Percentiles rank a stretch among this genome's conserved stretches.
Evolutionary conservation across 768 basidiomycete species (phyloP).

Genomic region (Auricularia sp.): DNA sequence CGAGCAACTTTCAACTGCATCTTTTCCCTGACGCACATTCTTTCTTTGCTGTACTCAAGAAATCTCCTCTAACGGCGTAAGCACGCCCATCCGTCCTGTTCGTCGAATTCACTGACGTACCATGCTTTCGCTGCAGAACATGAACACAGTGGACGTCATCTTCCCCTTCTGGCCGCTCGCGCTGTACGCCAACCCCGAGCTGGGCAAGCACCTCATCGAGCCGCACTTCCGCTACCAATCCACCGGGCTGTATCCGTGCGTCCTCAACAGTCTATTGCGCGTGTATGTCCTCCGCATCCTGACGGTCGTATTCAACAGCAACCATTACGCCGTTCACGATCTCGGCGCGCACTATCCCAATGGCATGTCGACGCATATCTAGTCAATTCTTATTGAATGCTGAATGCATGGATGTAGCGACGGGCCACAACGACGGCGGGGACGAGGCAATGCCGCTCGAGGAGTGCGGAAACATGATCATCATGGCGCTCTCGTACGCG

Average conservation of each 20-base stretch:
- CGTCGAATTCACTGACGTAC: too few species aligned
- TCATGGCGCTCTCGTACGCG: conserved; percentile 56
- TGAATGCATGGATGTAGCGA: conserved; percentile 1
- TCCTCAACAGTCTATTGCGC: conserved; percentile 8
- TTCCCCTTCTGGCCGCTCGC: conserved; percentile 14
- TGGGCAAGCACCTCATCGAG: conserved; percentile 46
- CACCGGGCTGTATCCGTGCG: conserved; percentile 46
- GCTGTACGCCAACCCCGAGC: conserved; percentile 13
- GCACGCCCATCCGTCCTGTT: too few species aligned
- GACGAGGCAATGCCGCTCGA: conserved; percentile 10
- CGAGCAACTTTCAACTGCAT: not conserved
- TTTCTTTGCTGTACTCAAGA: not conserved
- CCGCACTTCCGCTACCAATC: conserved; percentile 59
- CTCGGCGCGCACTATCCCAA: conserved; percentile 10
- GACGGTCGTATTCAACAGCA: not conserved
- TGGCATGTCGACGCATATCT: too few species aligned
- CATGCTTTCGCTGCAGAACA: not conserved
- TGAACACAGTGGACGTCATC: conserved; percentile 15
- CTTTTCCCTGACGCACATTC: conserved; percentile 6
- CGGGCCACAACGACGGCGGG: conserved; percentile 14
- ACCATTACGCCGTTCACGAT: not conserved
- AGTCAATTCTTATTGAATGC: too few species aligned
- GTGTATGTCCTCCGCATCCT: not conserved
- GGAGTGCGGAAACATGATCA: conserved; percentile 56
- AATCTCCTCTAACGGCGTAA: not conserved